These are phyloP conservation scores for Peltaster fructicola DNA, from an alignment of 2,329 filamentous ascomycete genomes.

Conservation along the genomic window DNA sequence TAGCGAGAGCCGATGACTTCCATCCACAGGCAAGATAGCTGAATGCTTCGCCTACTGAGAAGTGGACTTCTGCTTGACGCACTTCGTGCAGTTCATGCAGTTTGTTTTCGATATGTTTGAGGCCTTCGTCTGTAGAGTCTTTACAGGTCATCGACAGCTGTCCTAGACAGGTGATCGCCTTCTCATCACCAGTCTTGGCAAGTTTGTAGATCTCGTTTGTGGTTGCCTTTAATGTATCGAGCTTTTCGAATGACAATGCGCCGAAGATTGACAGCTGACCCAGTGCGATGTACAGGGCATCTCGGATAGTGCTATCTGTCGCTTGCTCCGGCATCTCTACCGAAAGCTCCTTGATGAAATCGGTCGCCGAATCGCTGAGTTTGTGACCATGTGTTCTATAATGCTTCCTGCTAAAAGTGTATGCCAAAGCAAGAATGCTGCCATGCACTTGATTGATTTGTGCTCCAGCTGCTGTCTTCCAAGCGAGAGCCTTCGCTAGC, in stretches of 20 bases:
- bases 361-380: conserved; percentile 13
- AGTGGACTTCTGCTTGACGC: conserved; percentile 73
- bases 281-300: conserved; percentile 39
- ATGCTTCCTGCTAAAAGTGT: conserved; percentile 35
- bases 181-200: conserved; percentile 66
- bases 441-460: conserved; percentile 43
- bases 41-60: conserved; percentile 77
- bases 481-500: conserved; percentile 29
- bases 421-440: conserved; percentile 39
- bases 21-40: conserved; percentile 63
- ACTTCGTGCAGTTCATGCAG: conserved; percentile 68
- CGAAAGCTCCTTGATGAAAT: conserved; percentile 27
- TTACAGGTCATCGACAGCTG: conserved; percentile 44
- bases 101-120: conserved; percentile 43
- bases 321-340: conserved; percentile 36
- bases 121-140: conserved; percentile 17
- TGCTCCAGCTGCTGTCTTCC: conserved; percentile 43
- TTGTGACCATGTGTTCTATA: conserved; percentile 1
- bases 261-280: conserved; percentile 45
- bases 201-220: conserved; percentile 46
- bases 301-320: conserved; percentile 38
- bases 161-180: conserved; percentile 65
- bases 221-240: conserved; percentile 22
- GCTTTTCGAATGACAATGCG: conserved; percentile 29
- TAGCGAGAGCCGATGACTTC: conserved; percentile 61